Evolutionary conservation across 2,329 filamentous ascomycete species (phyloP).

Genomic region (Colletotrichum sp.): DNA sequence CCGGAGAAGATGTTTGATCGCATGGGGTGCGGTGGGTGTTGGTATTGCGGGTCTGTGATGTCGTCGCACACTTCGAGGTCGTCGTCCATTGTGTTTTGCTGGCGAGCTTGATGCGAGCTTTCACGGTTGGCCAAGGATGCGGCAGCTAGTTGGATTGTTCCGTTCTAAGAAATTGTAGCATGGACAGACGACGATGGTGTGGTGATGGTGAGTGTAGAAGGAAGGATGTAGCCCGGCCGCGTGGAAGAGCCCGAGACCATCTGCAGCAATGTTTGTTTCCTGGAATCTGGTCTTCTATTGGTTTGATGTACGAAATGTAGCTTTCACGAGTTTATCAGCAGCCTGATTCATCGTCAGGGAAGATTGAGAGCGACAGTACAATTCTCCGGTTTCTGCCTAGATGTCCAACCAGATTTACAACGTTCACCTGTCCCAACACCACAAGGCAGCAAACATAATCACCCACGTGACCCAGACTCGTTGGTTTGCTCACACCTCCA

Average conservation of each 20-base stretch:
- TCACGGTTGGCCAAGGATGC: too few relatives aligned
- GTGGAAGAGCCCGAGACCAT: too few relatives aligned
- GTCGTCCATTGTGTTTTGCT: not conserved
- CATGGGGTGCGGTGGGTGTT: not conserved
- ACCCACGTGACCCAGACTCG: not conserved
- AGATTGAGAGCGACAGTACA: not conserved
- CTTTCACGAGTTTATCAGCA: not conserved
- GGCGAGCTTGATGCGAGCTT: too few relatives aligned
- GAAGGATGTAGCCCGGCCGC: too few relatives aligned
- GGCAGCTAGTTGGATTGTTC: too few relatives aligned
- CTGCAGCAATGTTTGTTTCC: fast-evolving
- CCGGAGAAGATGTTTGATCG: not conserved
- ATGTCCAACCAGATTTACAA: not conserved
- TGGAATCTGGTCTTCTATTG: too few relatives aligned
- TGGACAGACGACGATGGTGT: too few relatives aligned
- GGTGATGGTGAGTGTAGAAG: too few relatives aligned
- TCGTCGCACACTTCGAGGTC: not conserved
- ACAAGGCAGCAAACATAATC: not conserved
- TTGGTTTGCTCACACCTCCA: not conserved
- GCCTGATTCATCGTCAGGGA: not conserved
- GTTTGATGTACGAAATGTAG: too few relatives aligned
- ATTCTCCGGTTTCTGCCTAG: not conserved
- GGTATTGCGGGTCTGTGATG: not conserved
- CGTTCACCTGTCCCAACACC: not conserved
- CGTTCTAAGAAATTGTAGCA: too few relatives aligned